Evolutionary conservation across 495 filamentous ascomycete genomes (phyloP), one percentile per base, ranked within the genome.

Genomic region (Trichoderma orchidacearum): DNA sequence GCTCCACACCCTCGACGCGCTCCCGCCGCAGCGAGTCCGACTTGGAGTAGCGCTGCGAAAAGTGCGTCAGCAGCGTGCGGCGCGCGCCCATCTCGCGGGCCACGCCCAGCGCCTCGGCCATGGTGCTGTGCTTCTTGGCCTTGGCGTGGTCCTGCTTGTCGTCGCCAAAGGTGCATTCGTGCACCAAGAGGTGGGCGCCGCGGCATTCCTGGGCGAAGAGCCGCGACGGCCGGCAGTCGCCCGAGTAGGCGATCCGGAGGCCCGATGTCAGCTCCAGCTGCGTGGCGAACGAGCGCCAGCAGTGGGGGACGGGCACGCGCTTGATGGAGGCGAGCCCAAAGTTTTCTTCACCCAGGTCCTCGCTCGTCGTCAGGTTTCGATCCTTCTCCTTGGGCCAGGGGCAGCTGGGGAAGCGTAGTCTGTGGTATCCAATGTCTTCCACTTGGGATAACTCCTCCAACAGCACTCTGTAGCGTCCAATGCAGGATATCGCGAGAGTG

Each of bases 81-180:
- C 79, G 75, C 1, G 90, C 92, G 13, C 77, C 63, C 94, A 98
- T 98, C 28, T 69, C 69, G 27, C 75, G 76, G 25, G 83, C 94
- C 5, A 96, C 78, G 36, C 75, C 79, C 13, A 98, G 73, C 13
- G 93, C 93, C 69, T 97, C 93, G 15, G 78, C 73, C 34, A 85
- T 84, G 6, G 93, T 98, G 18, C 78, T 86, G 69, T 98, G 93
- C 63, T 85, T 92, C 78, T 98, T 98, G 32, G 87, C 89, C 1
- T 77, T 64, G 11, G 93, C 93, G 53, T 94, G 89, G 3, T 78
- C 83, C 13, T 64, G 36, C 53, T 95, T 75, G 62, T 93, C 86
- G 60, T 95, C 85, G 34, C 92, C 86, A 62, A 98, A 98, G 0
- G 93, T 98, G 57, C 91, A 90, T 76, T 98, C 93, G 73, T 98